Evolutionary conservation across 2,329 filamentous ascomycete genomes (phyloP), one percentile per base, ranked within the genome.

Genomic region (Aspergillus jensenii): DNA sequence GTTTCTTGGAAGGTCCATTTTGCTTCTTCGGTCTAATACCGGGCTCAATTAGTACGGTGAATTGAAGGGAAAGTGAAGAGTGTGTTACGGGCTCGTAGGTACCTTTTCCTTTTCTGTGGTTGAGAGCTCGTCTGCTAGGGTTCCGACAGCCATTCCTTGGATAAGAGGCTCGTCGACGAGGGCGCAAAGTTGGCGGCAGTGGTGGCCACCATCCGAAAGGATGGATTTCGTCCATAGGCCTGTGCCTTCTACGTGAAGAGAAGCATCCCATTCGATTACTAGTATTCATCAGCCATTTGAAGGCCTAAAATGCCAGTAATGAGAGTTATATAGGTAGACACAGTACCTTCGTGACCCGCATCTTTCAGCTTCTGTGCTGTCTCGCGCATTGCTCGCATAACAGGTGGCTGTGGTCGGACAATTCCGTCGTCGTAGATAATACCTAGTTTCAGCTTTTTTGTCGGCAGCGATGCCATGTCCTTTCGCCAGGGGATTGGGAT

Each of bases 371-470:
- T 87, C 80, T 74, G 70, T 0, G 76, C 78, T 0, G 83, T 73
- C 6, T 76, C 69, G 3, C 74, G 69, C 50, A 90, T 67, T 0
- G 84, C 86, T 27, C 86, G 74, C 1, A 73, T 71, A 17, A 88
- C 77, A 0, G 85, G 85, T 1, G 85, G 85, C 56, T 86, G 85
- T 0, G 84, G 84, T 60, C 78, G 80, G 1, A 87, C 83, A 6
- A 87, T 76, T 0, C 80, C 83, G 59, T 88, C 85, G 68, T 83
- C 78, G 76, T 81, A 82, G 27, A 87, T 72, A 1, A 87, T 76
- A 0, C 81, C 87, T 4, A 90, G 74, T 63, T 82, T 86, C 7
- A 88, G 71, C 63, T 83, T 87, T 35, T 72, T 68, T 7, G 68
- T 40, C 11, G 62, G 60, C 0, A 59, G 45, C 2, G 37, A 46